Percentiles rank a stretch among this genome's conserved stretches.
Evolutionary conservation across 768 basidiomycete genomes (phyloP).

Genomic region (Tricholoma sp.): DNA sequence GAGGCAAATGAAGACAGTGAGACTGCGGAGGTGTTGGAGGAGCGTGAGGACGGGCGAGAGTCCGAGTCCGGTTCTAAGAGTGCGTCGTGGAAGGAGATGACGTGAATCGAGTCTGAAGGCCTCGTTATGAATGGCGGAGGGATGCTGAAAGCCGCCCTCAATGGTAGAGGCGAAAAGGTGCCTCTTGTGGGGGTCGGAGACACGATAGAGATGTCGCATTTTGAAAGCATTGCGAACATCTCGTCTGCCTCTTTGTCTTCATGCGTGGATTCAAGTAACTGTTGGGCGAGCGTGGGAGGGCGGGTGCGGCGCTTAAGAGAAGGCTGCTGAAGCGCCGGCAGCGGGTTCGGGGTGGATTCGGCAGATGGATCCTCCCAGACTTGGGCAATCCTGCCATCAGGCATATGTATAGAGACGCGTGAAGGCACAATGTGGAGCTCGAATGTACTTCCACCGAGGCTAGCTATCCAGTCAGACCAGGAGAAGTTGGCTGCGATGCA

Average conservation of each 20-base stretch:
- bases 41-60: slow-evolving; percentile 38
- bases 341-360: slow-evolving; percentile 13
- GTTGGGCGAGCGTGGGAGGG: slow-evolving; percentile 28
- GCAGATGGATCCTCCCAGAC: slow-evolving; percentile 23
- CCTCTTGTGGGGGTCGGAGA: slow-evolving; percentile 32
- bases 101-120: slow-evolving; percentile 2
- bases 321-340: slow-evolving; percentile 14
- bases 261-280: slow-evolving; percentile 26
- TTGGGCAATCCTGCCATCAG: slow-evolving; percentile 18
- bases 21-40: slow-evolving; percentile 28
- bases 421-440: slow-evolving; percentile 28
- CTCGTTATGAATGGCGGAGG: neutral
- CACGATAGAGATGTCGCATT: slow-evolving; percentile 18
- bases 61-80: slow-evolving; percentile 20
- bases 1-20: slow-evolving; percentile 12
- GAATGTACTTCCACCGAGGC: slow-evolving; percentile 30
- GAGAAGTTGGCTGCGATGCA: slow-evolving; percentile 27
- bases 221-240: slow-evolving; percentile 32
- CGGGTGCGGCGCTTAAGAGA: slow-evolving; percentile 15
- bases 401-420: slow-evolving; percentile 23
- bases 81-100: slow-evolving; percentile 12
- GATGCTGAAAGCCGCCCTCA: slow-evolving; percentile 3
- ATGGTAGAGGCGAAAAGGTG: slow-evolving; percentile 12
- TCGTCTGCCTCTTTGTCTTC: slow-evolving; percentile 29
- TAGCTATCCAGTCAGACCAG: slow-evolving; percentile 34